These are phyloP conservation scores for Calcarisporium arbuscula DNA, from an alignment of 2,329 filamentous ascomycete species.

Conservation along the genomic window DNA sequence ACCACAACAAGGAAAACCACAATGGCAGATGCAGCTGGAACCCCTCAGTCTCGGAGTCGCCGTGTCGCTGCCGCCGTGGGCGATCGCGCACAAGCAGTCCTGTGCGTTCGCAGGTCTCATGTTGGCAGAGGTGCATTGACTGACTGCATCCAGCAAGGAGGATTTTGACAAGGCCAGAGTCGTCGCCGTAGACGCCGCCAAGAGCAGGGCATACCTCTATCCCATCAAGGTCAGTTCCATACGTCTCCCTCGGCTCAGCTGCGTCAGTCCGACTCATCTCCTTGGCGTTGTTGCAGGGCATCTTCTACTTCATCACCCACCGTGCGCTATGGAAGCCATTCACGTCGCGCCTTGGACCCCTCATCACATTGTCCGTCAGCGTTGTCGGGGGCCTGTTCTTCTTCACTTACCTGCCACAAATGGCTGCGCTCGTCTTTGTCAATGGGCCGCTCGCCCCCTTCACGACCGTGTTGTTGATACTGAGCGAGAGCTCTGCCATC, in stretches of 20 bases:
- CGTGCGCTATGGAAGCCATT: conserved; percentile 54
- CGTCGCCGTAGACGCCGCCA: conserved; percentile 62
- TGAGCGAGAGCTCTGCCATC: conserved; percentile 55
- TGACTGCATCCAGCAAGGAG: conserved; percentile 43
- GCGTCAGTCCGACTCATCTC: not conserved
- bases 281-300: conserved; percentile 37
- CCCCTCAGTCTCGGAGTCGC: too few species aligned
- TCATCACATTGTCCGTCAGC: conserved; percentile 61
- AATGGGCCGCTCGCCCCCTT: conserved; percentile 77
- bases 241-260: not conserved
- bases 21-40: too few species aligned
- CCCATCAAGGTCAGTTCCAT: conserved; percentile 60
- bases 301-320: conserved; percentile 53
- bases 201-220: conserved; percentile 77
- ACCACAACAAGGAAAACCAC: too few species aligned
- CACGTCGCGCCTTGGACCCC: conserved; percentile 48
- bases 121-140: too few species aligned
- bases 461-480: conserved; percentile 62
- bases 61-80: not conserved
- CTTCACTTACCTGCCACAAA: conserved; percentile 80
- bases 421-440: conserved; percentile 74
- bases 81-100: conserved; percentile 1
- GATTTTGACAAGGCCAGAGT: conserved; percentile 63
- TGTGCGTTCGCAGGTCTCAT: too few species aligned
- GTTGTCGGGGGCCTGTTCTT: conserved; percentile 79